Evolutionary conservation across 192 early-diverging fungal genomes (phyloP).

Genomic region (Coemansia sp.): DNA sequence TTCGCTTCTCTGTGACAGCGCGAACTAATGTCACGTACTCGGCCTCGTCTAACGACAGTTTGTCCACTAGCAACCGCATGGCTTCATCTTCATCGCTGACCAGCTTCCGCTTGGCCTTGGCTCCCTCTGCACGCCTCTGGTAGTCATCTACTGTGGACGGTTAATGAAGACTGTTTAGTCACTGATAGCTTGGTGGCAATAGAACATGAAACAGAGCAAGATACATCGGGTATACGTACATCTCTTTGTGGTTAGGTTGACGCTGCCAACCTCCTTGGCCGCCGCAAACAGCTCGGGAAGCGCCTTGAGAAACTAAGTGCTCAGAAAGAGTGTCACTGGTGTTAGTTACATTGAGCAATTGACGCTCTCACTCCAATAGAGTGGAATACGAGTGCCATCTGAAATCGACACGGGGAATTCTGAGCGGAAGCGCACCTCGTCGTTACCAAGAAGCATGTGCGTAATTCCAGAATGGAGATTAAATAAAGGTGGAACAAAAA

Average conservation of each 20-base stretch:
- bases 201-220: background rate
- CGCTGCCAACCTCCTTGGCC: conserved; percentile 38
- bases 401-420: background rate
- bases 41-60: conserved; percentile 34
- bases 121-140: conserved; percentile 28
- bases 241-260: conserved; percentile 35
- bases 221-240: conserved; percentile 15
- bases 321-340: background rate
- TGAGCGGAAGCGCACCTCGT: conserved; percentile 18
- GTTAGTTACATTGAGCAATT: background rate
- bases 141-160: conserved; percentile 25
- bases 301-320: conserved; percentile 42
- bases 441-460: conserved; percentile 34
- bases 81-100: conserved; percentile 21
- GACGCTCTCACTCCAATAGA: background rate
- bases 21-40: conserved; percentile 45
- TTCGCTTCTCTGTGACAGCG: conserved; percentile 38
- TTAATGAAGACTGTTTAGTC: background rate
- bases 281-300: conserved; percentile 33
- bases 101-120: conserved; percentile 33
- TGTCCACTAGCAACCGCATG: conserved; percentile 30
- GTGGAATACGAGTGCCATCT: conserved; percentile 1
- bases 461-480: background rate
- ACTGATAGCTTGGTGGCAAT: background rate
- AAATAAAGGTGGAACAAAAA: background rate